Evolutionary conservation across 371 early-diverging fungal species (phyloP).

Genomic region (Chytridium lagenaria): DNA sequence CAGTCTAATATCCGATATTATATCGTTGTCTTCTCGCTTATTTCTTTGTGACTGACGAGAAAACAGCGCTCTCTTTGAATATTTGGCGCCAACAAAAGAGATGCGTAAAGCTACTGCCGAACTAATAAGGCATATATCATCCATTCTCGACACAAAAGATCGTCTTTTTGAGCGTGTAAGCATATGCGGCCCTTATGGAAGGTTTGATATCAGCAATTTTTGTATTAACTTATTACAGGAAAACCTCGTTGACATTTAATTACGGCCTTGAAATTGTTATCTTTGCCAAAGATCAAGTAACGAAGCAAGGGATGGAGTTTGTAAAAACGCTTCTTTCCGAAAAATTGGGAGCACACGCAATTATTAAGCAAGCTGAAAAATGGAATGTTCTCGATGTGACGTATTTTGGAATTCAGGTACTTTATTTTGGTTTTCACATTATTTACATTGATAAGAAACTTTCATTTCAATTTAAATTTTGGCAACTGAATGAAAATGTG

Average conservation of each 20-base stretch:
- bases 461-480: no score
- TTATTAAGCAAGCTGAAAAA: neutral
- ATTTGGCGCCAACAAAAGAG: neutral
- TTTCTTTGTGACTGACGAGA: neutral
- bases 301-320: neutral
- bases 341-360: neutral
- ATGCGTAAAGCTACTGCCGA: neutral
- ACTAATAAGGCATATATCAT: neutral
- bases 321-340: neutral
- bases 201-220: neutral
- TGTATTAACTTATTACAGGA: neutral
- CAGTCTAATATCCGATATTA: no score
- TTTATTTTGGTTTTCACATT: neutral
- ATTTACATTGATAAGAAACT: no score
- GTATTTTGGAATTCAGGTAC: neutral
- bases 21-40: neutral
- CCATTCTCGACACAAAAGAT: neutral
- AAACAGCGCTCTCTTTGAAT: neutral
- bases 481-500: neutral
- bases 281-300: neutral
- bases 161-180: neutral
- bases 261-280: neutral
- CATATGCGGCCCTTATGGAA: neutral
- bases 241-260: neutral
- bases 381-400: neutral